A percentile compares a stretch with the other conserved stretches of the same genome.
Evolutionary conservation across 75 land plant genomes (phyloP).

Genomic region (Picea sitchensis): DNA sequence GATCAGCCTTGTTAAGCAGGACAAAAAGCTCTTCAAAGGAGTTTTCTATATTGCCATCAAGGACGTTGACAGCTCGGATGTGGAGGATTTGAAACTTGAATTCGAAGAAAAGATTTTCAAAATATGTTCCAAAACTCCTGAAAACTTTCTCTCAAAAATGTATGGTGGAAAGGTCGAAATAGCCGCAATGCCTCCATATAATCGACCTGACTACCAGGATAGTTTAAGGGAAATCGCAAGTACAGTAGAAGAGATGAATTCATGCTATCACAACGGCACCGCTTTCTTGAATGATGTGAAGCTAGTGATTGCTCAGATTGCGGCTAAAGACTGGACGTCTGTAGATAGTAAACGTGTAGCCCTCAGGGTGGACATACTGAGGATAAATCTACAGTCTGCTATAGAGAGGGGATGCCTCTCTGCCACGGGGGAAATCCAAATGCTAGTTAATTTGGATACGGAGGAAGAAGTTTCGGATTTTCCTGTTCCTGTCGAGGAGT

Average conservation of each 20-base stretch:
- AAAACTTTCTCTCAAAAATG: slow-evolving; percentile 32
- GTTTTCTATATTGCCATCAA: slow-evolving; percentile 31
- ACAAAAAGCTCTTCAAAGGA: slow-evolving; percentile 33
- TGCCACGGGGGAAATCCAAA: background rate
- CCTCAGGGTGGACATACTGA: slow-evolving; percentile 14
- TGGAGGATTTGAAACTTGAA: slow-evolving; percentile 27
- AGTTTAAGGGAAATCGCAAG: slow-evolving; percentile 14
- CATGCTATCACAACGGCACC: slow-evolving; percentile 13
- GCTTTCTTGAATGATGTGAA: slow-evolving; percentile 31
- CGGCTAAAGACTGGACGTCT: slow-evolving; percentile 37
- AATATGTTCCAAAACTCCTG: slow-evolving; percentile 24
- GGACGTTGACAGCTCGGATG: slow-evolving; percentile 32
- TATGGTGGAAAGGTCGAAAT: slow-evolving; percentile 28
- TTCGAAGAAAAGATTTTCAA: slow-evolving; percentile 19
- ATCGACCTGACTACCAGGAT: slow-evolving; percentile 18
- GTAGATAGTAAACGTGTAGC: slow-evolving; percentile 25
- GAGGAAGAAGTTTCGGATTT: background rate
- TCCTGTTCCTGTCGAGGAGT: background rate
- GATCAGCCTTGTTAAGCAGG: slow-evolving; percentile 22
- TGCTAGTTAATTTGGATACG: slow-evolving; percentile 1
- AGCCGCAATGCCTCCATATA: slow-evolving; percentile 32
- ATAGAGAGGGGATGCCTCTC: slow-evolving; percentile 13
- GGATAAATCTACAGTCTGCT: slow-evolving; percentile 13
- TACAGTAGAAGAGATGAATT: slow-evolving; percentile 16
- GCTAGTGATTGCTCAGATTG: slow-evolving; percentile 33